These are phyloP conservation scores for Plectosphaerella cucumerina DNA, from an alignment of 2,329 filamentous ascomycete genomes.

Conservation along the genomic window DNA sequence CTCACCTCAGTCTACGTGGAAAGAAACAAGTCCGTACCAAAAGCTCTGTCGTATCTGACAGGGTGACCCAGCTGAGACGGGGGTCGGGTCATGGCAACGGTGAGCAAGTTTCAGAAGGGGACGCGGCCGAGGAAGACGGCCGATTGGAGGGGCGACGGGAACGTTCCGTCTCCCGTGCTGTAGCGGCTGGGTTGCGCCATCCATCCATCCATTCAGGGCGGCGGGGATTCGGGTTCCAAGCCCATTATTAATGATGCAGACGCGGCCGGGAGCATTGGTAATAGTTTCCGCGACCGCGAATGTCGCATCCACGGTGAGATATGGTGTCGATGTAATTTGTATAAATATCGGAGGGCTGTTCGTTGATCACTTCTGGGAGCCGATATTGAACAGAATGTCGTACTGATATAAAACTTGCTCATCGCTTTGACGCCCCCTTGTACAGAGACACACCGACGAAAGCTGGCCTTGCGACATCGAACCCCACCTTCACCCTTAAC, in stretches of 20 bases:
- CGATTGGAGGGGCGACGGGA: slow-evolving; percentile 3
- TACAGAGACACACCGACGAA: no score
- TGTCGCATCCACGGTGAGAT: no score
- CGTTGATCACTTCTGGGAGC: no score
- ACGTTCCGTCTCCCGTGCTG: slow-evolving; percentile 1
- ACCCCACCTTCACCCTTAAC: slow-evolving; percentile 1
- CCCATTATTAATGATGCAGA: slow-evolving; percentile 9
- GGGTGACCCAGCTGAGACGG: background rate
- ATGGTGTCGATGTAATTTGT: no score
- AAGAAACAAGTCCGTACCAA: no score
- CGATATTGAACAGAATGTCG: no score
- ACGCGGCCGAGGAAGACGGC: slow-evolving; percentile 4
- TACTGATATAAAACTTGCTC: no score
- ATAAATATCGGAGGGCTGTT: no score
- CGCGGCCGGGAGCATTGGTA: no score
- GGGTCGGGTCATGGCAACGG: background rate
- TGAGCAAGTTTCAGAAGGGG: slow-evolving; percentile 15
- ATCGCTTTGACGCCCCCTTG: no score
- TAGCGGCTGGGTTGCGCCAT: slow-evolving; percentile 6
- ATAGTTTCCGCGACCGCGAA: no score
- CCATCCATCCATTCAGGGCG: slow-evolving; percentile 7
- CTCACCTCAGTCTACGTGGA: slow-evolving; percentile 5
- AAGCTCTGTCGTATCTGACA: no score
- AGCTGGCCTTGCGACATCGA: background rate
- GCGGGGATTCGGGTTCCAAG: background rate